phyloP scores from a whole-genome alignment of 2,329 filamentous ascomycete species.

The Pestalotiopsis sp. region DNA sequence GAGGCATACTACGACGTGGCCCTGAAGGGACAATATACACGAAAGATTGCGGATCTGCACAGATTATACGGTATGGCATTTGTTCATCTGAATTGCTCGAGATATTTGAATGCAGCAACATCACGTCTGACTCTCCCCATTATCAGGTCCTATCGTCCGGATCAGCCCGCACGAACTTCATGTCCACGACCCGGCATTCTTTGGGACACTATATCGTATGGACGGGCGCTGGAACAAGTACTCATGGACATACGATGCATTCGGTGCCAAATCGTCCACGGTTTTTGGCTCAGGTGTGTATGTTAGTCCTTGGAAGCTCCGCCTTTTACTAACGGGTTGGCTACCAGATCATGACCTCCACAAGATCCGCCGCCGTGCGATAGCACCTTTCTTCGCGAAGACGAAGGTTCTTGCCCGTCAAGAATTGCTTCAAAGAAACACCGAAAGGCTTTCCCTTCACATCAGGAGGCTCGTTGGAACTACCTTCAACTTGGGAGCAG shows the following conservation, averaged over 20 bases:
- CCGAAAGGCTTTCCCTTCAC: not conserved
- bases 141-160: constrained; percentile 22
- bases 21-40: constrained; percentile 42
- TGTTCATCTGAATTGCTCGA: not conserved
- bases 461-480: not conserved
- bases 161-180: constrained; percentile 39
- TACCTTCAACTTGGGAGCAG: constrained; percentile 3
- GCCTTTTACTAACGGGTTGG: not conserved
- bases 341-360: constrained; percentile 15
- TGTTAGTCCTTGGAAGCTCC: not conserved
- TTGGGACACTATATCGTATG: not conserved
- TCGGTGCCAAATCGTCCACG: not conserved
- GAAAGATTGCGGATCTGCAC: constrained; percentile 43
- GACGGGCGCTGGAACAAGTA: constrained; percentile 16
- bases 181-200: constrained; percentile 34
- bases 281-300: constrained; percentile 1
- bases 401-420: not conserved
- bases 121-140: not conserved
- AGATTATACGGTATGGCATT: constrained; percentile 35
- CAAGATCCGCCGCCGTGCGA: not conserved
- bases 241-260: not conserved
- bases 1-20: constrained; percentile 46
- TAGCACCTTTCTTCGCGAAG: not conserved
- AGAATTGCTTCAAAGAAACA: not conserved
- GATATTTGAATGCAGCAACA: not conserved